Evolutionary conservation across 495 filamentous ascomycete genomes (phyloP).

Genomic region (Penicillium chermesinum): DNA sequence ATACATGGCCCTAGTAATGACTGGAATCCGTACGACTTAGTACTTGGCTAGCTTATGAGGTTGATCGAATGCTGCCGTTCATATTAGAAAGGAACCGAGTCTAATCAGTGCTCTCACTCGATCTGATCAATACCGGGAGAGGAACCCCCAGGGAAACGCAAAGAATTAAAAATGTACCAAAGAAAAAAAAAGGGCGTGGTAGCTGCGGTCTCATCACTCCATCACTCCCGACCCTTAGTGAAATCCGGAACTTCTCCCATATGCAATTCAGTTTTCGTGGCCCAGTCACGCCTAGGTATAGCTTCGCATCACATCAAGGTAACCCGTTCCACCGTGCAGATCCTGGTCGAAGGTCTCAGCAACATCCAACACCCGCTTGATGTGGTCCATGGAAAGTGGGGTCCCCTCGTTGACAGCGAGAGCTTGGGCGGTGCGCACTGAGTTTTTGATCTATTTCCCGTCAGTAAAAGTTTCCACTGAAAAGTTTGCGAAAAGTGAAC

Average conservation of each 20-base stretch:
- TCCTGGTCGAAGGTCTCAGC: conserved; percentile 79
- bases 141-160: neutral
- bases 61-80: too few relatives aligned
- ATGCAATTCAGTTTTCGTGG: too few relatives aligned
- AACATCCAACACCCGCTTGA: conserved; percentile 76
- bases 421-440: conserved; percentile 78
- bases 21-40: too few relatives aligned
- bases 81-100: too few relatives aligned
- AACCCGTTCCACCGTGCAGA: conserved; percentile 59
- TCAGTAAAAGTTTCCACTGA: conserved; percentile 7
- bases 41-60: too few relatives aligned
- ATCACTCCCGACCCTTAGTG: neutral
- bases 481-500: too few relatives aligned
- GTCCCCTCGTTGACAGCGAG: conserved; percentile 73
- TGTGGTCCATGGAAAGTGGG: conserved; percentile 71
- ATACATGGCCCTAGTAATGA: too few relatives aligned
- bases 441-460: conserved; percentile 74
- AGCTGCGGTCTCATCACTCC: neutral
- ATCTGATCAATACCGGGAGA: neutral
- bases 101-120: too few relatives aligned
- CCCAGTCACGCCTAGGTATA: conserved; percentile 38
- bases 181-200: neutral
- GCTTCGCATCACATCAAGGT: conserved; percentile 48
- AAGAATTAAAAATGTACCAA: neutral
- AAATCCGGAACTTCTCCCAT: too few relatives aligned